A percentile compares a stretch with the other conserved stretches of the same genome.
Evolutionary conservation across 1,284 basidiomycete species (phyloP).

Genomic region (Agroathelia rolfsii): DNA sequence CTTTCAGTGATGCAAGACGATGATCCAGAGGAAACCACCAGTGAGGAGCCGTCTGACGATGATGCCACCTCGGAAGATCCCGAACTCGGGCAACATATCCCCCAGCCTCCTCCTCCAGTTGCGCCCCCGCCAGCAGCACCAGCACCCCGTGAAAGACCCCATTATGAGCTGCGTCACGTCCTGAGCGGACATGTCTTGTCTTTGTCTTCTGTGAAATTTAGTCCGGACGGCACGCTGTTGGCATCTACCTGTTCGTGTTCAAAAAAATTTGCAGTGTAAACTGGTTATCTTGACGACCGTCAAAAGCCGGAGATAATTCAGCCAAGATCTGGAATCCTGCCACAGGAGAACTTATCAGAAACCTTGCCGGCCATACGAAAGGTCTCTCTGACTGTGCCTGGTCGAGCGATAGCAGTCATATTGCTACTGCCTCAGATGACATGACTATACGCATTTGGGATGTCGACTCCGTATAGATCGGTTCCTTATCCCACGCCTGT

Average conservation of each 20-base stretch:
- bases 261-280: neutral
- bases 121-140: no score
- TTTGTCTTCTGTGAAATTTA: conserved; percentile 77
- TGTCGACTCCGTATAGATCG: conserved; percentile 56
- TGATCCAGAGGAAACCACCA: no score
- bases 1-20: no score
- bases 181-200: conserved; percentile 66
- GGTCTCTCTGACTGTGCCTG: conserved; percentile 86
- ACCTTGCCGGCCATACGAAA: conserved; percentile 63
- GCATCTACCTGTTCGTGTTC: conserved; percentile 62
- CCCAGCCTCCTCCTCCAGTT: no score
- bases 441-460: conserved; percentile 80
- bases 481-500: conserved; percentile 5
- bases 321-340: conserved; percentile 76
- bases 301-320: conserved; percentile 58
- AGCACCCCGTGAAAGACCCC: conserved; percentile 58
- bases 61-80: no score
- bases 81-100: no score
- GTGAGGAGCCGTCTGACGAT: no score
- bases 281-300: conserved; percentile 1
- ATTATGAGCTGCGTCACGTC: conserved; percentile 57
- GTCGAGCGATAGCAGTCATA: conserved; percentile 71
- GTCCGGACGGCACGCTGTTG: conserved; percentile 67
- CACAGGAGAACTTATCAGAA: conserved; percentile 67
- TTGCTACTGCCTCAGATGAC: conserved; percentile 89